Percentiles rank a stretch among this genome's conserved stretches.
Evolutionary conservation across 345 rosid species (phyloP).

Genomic region (Isatis tinctoria): DNA sequence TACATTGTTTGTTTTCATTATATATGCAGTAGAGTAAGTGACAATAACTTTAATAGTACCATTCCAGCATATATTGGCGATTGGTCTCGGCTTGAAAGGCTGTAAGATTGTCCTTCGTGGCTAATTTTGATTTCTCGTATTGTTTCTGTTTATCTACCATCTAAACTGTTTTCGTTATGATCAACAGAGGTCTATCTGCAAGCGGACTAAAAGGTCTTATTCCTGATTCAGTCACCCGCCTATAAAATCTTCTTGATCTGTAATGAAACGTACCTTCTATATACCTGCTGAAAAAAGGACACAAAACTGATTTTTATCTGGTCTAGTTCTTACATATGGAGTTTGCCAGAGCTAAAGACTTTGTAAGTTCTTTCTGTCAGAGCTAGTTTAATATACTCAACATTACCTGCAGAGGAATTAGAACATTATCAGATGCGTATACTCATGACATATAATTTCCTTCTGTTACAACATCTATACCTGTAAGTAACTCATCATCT

Average conservation of each 20-base stretch:
- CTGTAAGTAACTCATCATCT: too few relatives aligned
- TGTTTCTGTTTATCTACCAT: neutral
- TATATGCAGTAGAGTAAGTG: constrained; percentile 54
- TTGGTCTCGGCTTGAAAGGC: constrained; percentile 47
- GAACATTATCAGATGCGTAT: neutral
- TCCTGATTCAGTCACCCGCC: constrained; percentile 34
- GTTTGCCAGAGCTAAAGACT: too few relatives aligned
- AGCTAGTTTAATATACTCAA: neutral
- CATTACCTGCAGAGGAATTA: neutral
- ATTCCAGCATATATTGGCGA: constrained; percentile 55
- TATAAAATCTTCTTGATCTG: constrained; percentile 36
- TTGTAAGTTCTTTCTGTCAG: too few relatives aligned
- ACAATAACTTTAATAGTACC: constrained; percentile 62
- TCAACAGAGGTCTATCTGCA: constrained; percentile 36
- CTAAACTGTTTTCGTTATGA: neutral
- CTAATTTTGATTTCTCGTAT: neutral
- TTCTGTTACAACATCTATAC: too few relatives aligned
- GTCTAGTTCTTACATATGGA: too few relatives aligned
- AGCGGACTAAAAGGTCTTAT: constrained; percentile 51
- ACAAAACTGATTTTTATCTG: constrained; percentile 1
- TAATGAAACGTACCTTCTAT: constrained; percentile 12
- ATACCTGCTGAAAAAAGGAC: neutral
- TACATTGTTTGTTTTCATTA: neutral
- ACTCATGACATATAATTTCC: neutral
- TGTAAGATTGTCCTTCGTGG: constrained; percentile 45